Conservation (phyloP, 805 yeast genomes). For the Hanseniaspora valbyensis region DNA sequence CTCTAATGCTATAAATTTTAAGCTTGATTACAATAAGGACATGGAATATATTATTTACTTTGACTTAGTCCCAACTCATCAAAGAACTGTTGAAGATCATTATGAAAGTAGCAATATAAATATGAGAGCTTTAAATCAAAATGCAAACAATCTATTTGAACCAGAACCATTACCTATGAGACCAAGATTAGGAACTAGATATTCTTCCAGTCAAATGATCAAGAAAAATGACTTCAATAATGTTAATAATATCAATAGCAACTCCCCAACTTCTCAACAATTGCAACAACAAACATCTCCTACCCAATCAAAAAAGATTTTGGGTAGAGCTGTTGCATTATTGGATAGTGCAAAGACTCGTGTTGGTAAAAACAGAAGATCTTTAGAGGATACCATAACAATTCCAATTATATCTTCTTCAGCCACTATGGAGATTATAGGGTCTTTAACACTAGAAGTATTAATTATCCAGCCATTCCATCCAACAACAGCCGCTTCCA, state of each 20-base stretch:
- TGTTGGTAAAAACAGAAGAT: conserved; percentile 57
- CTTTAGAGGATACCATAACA: conserved; percentile 54
- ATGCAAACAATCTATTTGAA: neutral
- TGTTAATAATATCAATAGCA: no score
- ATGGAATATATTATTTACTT: conserved; percentile 53
- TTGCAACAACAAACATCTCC: neutral
- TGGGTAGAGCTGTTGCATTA: conserved; percentile 79
- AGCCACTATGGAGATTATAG: conserved; percentile 57
- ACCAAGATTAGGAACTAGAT: conserved; percentile 2
- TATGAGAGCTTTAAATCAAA: neutral
- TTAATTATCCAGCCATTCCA: conserved; percentile 38
- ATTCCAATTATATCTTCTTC: conserved; percentile 66
- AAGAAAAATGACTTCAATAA: conserved; percentile 1
- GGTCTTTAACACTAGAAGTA: conserved; percentile 65
- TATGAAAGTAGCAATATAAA: conserved; percentile 1
- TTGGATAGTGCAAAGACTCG: conserved; percentile 49
- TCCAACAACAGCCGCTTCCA: conserved; percentile 18
- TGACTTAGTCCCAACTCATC: conserved; percentile 85
- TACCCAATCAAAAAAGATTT: conserved; percentile 30
- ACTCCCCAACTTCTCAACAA: conserved; percentile 13
- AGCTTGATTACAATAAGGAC: conserved; percentile 39
- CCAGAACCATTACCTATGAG: neutral
- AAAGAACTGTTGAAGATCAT: conserved; percentile 20
- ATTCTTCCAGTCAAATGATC: neutral
- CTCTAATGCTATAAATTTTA: conserved; percentile 61